Evolutionary conservation across 768 basidiomycete genomes (phyloP).

Genomic region (Pleurotus citrinopileatus): DNA sequence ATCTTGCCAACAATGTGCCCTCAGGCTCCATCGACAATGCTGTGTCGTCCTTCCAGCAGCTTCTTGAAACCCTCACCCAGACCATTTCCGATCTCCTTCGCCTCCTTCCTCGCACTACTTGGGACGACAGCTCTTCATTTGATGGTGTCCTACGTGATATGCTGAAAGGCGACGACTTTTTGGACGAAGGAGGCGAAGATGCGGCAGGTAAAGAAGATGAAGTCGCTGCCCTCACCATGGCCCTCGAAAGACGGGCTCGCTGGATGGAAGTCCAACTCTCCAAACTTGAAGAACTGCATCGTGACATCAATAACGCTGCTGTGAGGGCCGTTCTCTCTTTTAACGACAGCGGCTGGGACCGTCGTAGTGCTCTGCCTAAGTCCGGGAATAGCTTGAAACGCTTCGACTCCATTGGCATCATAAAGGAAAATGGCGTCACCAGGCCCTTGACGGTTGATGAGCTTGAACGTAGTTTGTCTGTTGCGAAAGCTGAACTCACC

Average conservation of each 20-base stretch:
- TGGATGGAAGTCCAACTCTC: constrained; percentile 94
- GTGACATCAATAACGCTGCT: constrained; percentile 87
- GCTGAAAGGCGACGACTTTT: constrained; percentile 84
- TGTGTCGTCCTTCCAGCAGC: constrained; percentile 85
- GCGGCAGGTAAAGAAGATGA: constrained; percentile 72
- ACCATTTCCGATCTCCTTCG: constrained; percentile 86
- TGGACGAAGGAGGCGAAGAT: constrained; percentile 72
- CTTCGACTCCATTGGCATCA: constrained; percentile 64
- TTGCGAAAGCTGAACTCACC: constrained; percentile 68
- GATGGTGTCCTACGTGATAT: constrained; percentile 84
- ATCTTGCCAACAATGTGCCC: constrained; percentile 80
- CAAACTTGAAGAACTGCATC: constrained; percentile 85
- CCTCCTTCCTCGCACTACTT: constrained; percentile 82
- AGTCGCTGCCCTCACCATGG: constrained; percentile 78
- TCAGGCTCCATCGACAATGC: constrained; percentile 89
- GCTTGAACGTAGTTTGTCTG: constrained; percentile 68
- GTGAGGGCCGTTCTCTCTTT: constrained; percentile 78
- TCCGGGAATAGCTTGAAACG: constrained; percentile 62
- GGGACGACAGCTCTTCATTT: constrained; percentile 89
- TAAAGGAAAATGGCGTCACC: constrained; percentile 43
- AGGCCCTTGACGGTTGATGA: constrained; percentile 65
- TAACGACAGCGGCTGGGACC: constrained; percentile 87
- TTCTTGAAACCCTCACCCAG: constrained; percentile 85
- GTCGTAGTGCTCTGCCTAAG: constrained; percentile 64
- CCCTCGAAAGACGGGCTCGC: constrained; percentile 83